These are phyloP conservation scores for Umbelopsis ramanniana DNA, from an alignment of 192 early-diverging fungal genomes.

Conservation along the genomic window DNA sequence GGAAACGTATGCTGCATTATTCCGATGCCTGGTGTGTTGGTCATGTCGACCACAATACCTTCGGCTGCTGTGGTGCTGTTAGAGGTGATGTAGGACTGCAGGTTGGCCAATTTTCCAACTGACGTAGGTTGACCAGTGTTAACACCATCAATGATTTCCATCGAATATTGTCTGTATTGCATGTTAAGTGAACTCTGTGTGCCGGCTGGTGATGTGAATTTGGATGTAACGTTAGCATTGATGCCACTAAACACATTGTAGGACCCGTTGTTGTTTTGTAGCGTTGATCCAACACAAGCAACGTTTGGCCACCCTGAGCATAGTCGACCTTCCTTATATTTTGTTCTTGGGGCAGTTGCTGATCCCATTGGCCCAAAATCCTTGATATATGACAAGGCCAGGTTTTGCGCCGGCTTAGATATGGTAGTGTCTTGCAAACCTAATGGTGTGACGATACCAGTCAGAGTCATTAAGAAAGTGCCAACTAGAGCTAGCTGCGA, in stretches of 20 bases:
- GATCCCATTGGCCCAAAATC: neutral
- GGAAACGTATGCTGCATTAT: neutral
- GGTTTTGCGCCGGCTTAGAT: neutral
- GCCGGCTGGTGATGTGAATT: neutral
- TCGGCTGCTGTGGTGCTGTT: neutral
- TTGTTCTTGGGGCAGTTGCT: constrained; percentile 2
- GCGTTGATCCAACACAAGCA: neutral
- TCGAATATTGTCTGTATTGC: neutral
- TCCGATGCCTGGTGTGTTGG: constrained; percentile 7
- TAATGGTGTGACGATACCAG: neutral
- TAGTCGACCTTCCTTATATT: constrained; percentile 1
- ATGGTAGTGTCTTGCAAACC: neutral
- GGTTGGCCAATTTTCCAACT: neutral
- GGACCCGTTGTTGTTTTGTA: neutral
- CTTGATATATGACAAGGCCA: neutral
- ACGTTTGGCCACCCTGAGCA: neutral
- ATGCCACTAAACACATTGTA: neutral
- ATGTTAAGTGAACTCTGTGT: neutral
- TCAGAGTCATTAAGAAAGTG: neutral
- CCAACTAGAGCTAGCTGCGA: neutral
- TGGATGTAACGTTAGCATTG: neutral
- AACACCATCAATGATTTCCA: neutral
- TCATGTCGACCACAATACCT: neutral
- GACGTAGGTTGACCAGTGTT: neutral
- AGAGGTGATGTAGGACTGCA: neutral